Percentiles rank a stretch among this genome's conserved stretches.
Conservation (phyloP, 805 yeast species). For the Crinitomyces ghanaensis region DNA sequence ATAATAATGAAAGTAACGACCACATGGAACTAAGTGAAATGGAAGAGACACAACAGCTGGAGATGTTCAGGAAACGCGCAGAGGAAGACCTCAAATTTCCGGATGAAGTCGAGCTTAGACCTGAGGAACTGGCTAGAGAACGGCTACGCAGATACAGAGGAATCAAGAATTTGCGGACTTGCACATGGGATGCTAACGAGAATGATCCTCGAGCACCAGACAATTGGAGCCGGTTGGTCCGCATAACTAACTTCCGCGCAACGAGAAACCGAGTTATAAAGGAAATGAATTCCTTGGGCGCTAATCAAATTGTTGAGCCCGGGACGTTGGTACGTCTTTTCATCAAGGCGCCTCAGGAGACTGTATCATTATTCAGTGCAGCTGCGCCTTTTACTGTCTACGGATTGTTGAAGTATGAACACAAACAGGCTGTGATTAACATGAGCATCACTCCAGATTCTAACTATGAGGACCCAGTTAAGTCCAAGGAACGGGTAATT, state of each 20-base stretch:
- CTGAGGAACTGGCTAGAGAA: slow-evolving; percentile 63
- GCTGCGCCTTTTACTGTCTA: slow-evolving; percentile 50
- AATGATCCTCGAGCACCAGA: slow-evolving; percentile 62
- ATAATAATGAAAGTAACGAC: slow-evolving; percentile 38
- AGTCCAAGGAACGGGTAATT: slow-evolving; percentile 67
- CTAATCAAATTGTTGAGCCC: slow-evolving; percentile 39
- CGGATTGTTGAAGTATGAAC: slow-evolving; percentile 75
- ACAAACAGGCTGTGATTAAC: slow-evolving; percentile 72
- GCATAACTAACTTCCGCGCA: slow-evolving; percentile 66
- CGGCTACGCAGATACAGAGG: slow-evolving; percentile 76
- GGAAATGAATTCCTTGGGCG: slow-evolving; percentile 35
- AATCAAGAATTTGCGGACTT: slow-evolving; percentile 64
- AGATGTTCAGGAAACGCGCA: slow-evolving; percentile 54
- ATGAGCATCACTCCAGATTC: slow-evolving; percentile 81
- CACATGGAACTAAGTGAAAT: slow-evolving; percentile 67
- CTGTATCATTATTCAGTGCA: slow-evolving; percentile 46
- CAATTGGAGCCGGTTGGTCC: slow-evolving; percentile 64
- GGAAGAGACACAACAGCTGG: slow-evolving; percentile 71
- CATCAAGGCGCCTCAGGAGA: slow-evolving; percentile 35
- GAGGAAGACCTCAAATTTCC: slow-evolving; percentile 88
- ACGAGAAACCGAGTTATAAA: slow-evolving; percentile 60
- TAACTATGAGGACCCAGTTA: slow-evolving; percentile 74
- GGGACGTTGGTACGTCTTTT: slow-evolving; percentile 56
- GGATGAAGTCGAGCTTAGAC: slow-evolving; percentile 82
- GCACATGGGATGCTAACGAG: slow-evolving; percentile 85